Evolutionary conservation across 306 rosid genomes (phyloP), one percentile per base, ranked within the genome.

Genomic region (Rosa persica): DNA sequence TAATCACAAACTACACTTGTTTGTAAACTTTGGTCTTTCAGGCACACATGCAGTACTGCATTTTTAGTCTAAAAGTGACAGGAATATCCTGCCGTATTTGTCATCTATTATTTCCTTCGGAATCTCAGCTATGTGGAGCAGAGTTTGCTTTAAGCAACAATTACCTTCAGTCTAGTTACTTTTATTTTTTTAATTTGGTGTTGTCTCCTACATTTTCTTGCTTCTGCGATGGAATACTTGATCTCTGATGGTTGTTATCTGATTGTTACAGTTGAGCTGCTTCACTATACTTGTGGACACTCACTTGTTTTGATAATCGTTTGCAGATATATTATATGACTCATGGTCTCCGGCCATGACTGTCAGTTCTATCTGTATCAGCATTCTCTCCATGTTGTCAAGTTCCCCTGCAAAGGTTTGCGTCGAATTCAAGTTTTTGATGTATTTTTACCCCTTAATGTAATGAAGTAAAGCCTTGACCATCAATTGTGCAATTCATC

Each of bases 301-400:
- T 40, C 43, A 42, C 57, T 9, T 17, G 39, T 16, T 30, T 38
- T n/a, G 47, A 55, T 44, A 27, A 61, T 6, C 49, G 2, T 61
- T 57, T 74, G 70, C 85, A 84, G 87, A 84, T 81, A 81, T 84
- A 57, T 54, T 81, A n/a, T 84, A 84, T 61, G 87, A 84, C 71
- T 84, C 87, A 49, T 84, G 87, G 87, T 84, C 87, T 11, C 87
- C 87, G 3, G 87, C 87, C 40, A 84, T 84, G 85, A 74, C 87
- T 7, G 80, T 81, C 3, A 78, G 82, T 70, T 84, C 87, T 12
- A 77, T 84, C 73, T 84, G 87, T 64, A 80, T 84, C 76, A 84
- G 87, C 73, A 84, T 84, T 47, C 76, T 84, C 38, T 84, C 87
- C 76, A 84, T 84, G 87, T 80, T 84, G 43, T 84, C 87, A 23